These are phyloP conservation scores for Hypoxylon sp. DNA, from an alignment of 2,329 filamentous ascomycete genomes.

Conservation along the genomic window DNA sequence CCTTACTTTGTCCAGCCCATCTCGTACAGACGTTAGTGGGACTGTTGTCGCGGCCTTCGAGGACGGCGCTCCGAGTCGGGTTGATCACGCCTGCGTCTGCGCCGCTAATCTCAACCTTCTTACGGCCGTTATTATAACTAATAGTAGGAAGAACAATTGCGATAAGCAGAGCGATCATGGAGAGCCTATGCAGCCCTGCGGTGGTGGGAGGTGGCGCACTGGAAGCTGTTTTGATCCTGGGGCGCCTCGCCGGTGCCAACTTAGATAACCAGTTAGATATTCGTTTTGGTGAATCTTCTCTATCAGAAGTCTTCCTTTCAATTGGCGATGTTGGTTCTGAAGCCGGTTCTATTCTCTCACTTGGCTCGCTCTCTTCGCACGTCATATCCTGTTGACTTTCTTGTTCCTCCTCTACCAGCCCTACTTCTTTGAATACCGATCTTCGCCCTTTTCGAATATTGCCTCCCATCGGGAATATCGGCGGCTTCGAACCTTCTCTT, in stretches of 20 bases:
- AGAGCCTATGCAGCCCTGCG: constrained; percentile 61
- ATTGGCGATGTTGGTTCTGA: constrained; percentile 50
- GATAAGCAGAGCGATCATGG: constrained; percentile 66
- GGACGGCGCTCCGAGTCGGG: constrained; percentile 46
- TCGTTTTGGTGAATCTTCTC: constrained; percentile 38
- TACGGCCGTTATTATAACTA: constrained; percentile 60
- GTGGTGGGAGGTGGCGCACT: constrained; percentile 61
- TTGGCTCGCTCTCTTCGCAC: constrained; percentile 54
- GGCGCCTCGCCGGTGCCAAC: constrained; percentile 59
- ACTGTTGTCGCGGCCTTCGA: constrained; percentile 62
- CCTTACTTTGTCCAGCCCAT: constrained; percentile 75
- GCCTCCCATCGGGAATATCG: constrained; percentile 59
- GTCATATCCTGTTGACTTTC: constrained; percentile 46
- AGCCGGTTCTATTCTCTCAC: constrained; percentile 51
- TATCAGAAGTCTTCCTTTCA: constrained; percentile 49
- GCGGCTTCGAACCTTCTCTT: constrained; percentile 62
- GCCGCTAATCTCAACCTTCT: constrained; percentile 59
- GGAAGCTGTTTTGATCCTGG: constrained; percentile 61
- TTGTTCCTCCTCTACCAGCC: constrained; percentile 58
- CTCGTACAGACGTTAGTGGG: constrained; percentile 72
- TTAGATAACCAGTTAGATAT: constrained; percentile 61
- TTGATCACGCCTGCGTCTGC: constrained; percentile 65
- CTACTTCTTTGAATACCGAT: constrained; percentile 68
- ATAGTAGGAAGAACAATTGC: constrained; percentile 66
- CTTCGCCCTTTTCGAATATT: constrained; percentile 66